Evolutionary conservation across 345 rosid genomes (phyloP).

Genomic region (Bruguiera sexangula): DNA sequence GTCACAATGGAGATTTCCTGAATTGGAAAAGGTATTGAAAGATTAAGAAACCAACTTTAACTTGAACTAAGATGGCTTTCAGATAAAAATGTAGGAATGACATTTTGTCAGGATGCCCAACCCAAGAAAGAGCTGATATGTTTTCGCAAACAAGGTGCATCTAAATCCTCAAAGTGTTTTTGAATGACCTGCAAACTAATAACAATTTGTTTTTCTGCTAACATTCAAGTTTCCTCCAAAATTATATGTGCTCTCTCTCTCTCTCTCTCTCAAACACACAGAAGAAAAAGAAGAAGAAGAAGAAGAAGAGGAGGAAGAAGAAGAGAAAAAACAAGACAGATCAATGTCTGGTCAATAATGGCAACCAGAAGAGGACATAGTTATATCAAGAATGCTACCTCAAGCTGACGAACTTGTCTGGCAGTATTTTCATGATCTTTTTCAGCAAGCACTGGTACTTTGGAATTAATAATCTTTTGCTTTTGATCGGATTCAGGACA

Average conservation of each 20-base stretch:
- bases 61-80: no score
- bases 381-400: constrained; percentile 47
- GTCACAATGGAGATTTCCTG: not conserved
- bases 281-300: no score
- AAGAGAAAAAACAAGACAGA: not conserved
- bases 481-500: constrained; percentile 44
- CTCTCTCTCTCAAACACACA: not conserved
- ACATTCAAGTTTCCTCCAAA: not conserved
- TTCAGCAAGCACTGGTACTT: constrained; percentile 37
- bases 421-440: constrained; percentile 36
- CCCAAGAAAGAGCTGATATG: no score
- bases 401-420: constrained; percentile 62
- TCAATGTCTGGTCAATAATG: constrained; percentile 1
- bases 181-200: no score
- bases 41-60: no score
- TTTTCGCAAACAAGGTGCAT: no score
- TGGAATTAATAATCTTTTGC: constrained; percentile 30
- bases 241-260: not conserved
- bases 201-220: no score
- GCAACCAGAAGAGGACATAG: constrained; percentile 5
- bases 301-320: no score
- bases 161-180: no score
- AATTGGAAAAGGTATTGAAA: not conserved
- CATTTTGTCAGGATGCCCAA: no score
- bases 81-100: no score